Conservation (phyloP, 495 filamentous ascomycete genomes). For the Lophium mytilinum region DNA sequence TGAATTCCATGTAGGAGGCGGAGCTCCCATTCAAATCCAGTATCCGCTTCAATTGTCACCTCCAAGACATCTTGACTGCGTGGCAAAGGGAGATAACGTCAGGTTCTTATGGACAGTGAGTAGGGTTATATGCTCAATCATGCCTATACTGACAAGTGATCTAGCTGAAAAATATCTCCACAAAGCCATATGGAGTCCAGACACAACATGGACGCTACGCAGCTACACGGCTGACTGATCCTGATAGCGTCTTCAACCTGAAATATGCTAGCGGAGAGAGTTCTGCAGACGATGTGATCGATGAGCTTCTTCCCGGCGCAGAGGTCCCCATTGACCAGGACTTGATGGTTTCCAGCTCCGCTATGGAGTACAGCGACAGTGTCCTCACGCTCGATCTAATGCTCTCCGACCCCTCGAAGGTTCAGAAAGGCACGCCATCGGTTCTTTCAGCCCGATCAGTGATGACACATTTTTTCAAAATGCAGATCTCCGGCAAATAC, state of each 20-base stretch:
- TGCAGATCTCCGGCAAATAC: slow-evolving; percentile 14
- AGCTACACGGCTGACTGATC: slow-evolving; percentile 6
- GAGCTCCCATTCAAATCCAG: slow-evolving; percentile 1
- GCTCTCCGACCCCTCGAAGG: slow-evolving; percentile 7
- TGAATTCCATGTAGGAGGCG: slow-evolving; percentile 1
- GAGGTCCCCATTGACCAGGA: slow-evolving; percentile 14
- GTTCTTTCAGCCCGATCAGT: slow-evolving; percentile 4
- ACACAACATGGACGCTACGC: not conserved
- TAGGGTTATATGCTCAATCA: not conserved
- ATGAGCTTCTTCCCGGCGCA: slow-evolving; percentile 4
- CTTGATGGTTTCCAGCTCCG: slow-evolving; percentile 4
- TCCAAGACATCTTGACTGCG: slow-evolving; percentile 14
- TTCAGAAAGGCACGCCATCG: not conserved
- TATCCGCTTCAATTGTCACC: slow-evolving; percentile 8
- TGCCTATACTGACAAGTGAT: not conserved
- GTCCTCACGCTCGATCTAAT: slow-evolving; percentile 12
- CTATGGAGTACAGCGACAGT: slow-evolving; percentile 15
- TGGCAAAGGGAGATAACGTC: slow-evolving; percentile 11
- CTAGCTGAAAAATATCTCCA: slow-evolving; percentile 13
- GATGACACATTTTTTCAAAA: slow-evolving; percentile 7
- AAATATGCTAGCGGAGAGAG: slow-evolving; percentile 1
- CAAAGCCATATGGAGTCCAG: slow-evolving; percentile 12
- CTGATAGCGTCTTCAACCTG: slow-evolving; percentile 8
- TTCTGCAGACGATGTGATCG: slow-evolving; percentile 6
- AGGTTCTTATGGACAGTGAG: slow-evolving; percentile 12